Conservation (phyloP, 2,329 filamentous ascomycete genomes). For the Canariomyces notabilis region DNA sequence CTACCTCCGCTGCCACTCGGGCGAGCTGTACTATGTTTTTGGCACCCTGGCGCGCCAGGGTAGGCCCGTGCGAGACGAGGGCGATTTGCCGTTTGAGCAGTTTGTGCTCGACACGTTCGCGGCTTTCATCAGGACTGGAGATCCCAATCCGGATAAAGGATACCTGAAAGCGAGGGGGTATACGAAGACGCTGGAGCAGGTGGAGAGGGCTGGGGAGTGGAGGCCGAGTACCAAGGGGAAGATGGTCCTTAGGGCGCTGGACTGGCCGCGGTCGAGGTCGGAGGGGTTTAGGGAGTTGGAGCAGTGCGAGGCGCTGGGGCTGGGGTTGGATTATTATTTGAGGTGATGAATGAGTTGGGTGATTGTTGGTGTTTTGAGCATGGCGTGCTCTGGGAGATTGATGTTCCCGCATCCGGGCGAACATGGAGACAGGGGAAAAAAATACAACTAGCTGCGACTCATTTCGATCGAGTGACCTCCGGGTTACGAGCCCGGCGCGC, state of each 20-base stretch:
- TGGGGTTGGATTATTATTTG: conserved; percentile 37
- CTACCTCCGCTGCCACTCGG: conserved; percentile 53
- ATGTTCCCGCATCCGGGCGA: neutral
- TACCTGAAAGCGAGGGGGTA: conserved; percentile 42
- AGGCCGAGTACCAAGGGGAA: conserved; percentile 31
- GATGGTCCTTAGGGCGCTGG: conserved; percentile 42
- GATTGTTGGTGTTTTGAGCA: neutral
- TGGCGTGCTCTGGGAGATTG: neutral
- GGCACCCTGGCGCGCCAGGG: conserved; percentile 42
- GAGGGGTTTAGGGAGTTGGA: conserved; percentile 42
- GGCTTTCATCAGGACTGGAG: conserved; percentile 43
- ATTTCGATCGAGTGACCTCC: conserved; percentile 10
- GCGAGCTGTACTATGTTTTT: conserved; percentile 51
- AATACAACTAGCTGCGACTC: conserved; percentile 4
- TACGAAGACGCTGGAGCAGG: conserved; percentile 27
- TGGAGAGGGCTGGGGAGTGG: conserved; percentile 31
- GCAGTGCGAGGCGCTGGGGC: conserved; percentile 45
- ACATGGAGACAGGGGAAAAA: neutral
- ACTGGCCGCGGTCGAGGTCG: conserved; percentile 37
- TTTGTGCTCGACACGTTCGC: conserved; percentile 45
- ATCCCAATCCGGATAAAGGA: conserved; percentile 45
- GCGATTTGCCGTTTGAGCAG: conserved; percentile 35
- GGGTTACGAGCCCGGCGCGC: conserved; percentile 9
- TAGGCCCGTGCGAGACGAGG: conserved; percentile 41
- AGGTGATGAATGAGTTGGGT: neutral